Evolutionary conservation across 1,139 yeast genomes (phyloP), one percentile per base, ranked within the genome.

Genomic region (Debaryomyces sp.): DNA sequence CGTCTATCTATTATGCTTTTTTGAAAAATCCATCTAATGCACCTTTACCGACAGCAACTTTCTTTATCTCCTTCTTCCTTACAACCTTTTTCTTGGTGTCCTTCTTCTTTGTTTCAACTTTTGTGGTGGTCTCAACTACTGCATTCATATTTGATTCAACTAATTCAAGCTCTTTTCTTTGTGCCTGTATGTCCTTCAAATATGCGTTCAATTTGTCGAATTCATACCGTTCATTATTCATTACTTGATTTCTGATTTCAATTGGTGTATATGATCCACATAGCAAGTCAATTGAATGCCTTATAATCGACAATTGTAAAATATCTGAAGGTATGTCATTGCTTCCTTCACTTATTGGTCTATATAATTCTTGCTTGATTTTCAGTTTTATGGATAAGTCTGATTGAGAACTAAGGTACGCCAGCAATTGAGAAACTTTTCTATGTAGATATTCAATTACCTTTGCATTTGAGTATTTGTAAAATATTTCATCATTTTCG

Each of bases 1-100:
- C 29, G 17, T 24, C 18, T 42, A 47, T 26, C 9, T 37, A 30
- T 51, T 54, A 62, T 23, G 71, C 68, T 48, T 58, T 68, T 55
- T 75, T 79, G 66, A 84, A 84, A 55, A 84, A 84, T 44, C 81
- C 78, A 59, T 84, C 89, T 30, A 84, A 68, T 1, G 87, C 87
- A 2, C 89, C 89, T 55, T 73, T 78, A 0, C 82, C 83, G 10
- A 70, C 73, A 1, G 81, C 80, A 0, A 79, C 80, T 52, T 76
- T 80, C 47, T 63, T 64, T 1, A 53, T 57, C 18, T 54, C 51
- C 34, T 61, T 62, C 50, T 61, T 65, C 41, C 54, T 57, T 2
- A 55, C 45, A 43, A 67, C 66, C 46, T 61, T 56, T 47, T 57
- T 62, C 27, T 55, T 54, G 9, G 48, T 46, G 2, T 52, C 49